Evolutionary conservation across 495 filamentous ascomycete species (phyloP).

Genomic region (Aspergillus ostianus): DNA sequence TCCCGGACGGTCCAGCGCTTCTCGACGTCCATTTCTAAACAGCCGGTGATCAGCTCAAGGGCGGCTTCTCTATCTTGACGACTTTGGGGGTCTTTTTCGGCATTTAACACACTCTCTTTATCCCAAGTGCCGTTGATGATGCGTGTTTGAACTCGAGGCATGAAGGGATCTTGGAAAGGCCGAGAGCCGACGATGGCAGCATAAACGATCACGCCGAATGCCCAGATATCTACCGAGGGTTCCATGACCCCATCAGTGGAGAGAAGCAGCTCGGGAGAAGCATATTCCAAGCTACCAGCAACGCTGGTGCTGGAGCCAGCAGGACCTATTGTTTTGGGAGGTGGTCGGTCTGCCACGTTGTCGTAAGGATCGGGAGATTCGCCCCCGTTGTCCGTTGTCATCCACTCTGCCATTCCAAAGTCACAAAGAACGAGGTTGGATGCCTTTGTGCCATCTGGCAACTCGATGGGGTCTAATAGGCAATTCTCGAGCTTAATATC

Average conservation of each 20-base stretch:
- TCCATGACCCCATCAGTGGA: conserved; percentile 48
- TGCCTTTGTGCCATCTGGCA: conserved; percentile 40
- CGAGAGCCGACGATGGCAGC: conserved; percentile 63
- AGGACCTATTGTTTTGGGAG: conserved; percentile 51
- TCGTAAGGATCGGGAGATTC: conserved; percentile 50
- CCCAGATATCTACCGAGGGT: conserved; percentile 68
- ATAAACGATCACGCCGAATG: conserved; percentile 67
- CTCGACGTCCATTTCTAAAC: conserved; percentile 50
- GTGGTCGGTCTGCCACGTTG: conserved; percentile 45
- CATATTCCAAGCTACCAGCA: conserved; percentile 66
- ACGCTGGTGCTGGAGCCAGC: conserved; percentile 56
- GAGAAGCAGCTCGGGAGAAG: conserved; percentile 58
- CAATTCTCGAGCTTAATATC: conserved; percentile 81
- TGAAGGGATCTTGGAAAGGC: conserved; percentile 63
- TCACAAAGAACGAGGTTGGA: conserved; percentile 68
- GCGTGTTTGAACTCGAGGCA: conserved; percentile 56
- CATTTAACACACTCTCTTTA: conserved; percentile 45
- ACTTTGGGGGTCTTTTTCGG: conserved; percentile 19
- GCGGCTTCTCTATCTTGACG: conserved; percentile 38
- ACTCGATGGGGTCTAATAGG: conserved; percentile 57
- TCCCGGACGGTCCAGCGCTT: conserved; percentile 54
- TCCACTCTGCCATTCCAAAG: conserved; percentile 75
- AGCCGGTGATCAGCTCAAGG: conserved; percentile 51
- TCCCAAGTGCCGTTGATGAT: conserved; percentile 65
- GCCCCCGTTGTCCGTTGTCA: conserved; percentile 52